Conservation (phyloP, 805 yeast species). For the Yarrowia sp. region DNA sequence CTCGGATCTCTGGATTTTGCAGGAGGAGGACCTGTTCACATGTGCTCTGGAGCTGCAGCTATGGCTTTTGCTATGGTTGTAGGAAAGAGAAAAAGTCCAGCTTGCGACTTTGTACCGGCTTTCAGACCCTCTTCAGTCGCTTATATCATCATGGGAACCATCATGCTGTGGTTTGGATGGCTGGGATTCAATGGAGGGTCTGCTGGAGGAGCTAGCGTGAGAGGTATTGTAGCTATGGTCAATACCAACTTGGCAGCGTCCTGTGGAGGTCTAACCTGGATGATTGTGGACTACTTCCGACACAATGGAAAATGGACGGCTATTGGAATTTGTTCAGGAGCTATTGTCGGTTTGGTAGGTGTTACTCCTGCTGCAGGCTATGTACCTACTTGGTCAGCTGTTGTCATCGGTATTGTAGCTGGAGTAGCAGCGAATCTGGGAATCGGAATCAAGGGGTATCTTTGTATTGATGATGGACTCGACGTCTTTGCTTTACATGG, state of each 20-base stretch:
- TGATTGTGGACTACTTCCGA: conserved; percentile 77
- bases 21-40: conserved; percentile 98
- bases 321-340: conserved; percentile 88
- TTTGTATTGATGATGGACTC: conserved; percentile 90
- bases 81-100: conserved; percentile 64
- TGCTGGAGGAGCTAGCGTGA: conserved; percentile 85
- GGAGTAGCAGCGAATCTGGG: conserved; percentile 81
- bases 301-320: conserved; percentile 91
- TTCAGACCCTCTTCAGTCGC: conserved; percentile 89
- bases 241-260: conserved; percentile 95
- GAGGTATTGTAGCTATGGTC: conserved; percentile 90
- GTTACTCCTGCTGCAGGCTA: conserved; percentile 83
- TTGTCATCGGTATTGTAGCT: conserved; percentile 76
- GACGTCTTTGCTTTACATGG: conserved; percentile 94
- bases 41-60: conserved; percentile 91
- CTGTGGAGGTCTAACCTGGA: conserved; percentile 89
- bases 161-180: conserved; percentile 98
- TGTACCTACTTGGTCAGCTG: conserved; percentile 87
- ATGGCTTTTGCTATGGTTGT: conserved; percentile 85
- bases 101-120: conserved; percentile 42
- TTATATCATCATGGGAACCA: conserved; percentile 86
- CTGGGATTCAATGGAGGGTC: conserved; percentile 99
- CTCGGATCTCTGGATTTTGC: conserved; percentile 93
- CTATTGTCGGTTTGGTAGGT: conserved; percentile 90
- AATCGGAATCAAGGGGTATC: conserved; percentile 67